Evolutionary conservation across 2,329 filamentous ascomycete species (phyloP), one percentile per base, ranked within the genome.

Genomic region (Penicillium sp.): DNA sequence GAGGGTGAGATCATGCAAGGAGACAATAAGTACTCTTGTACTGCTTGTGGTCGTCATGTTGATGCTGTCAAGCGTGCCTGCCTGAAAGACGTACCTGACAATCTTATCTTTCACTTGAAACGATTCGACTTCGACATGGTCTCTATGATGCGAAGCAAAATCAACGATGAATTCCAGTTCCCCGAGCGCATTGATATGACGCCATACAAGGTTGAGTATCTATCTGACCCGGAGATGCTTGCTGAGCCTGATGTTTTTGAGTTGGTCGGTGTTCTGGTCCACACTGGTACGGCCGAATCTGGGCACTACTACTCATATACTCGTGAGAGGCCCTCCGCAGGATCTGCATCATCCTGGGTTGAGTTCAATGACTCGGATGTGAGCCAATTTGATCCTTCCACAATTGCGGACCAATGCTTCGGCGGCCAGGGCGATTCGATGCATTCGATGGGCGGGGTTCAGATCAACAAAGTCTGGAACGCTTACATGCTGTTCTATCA

Each of bases 401-500:
- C 86, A 22, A 89, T 98, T 76, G 86, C 90, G 58, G 82, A 83
- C 53, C 84, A 88, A 43, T 95, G 93, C 65, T 96, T 92, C 76
- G 90, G 90, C n/a, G 90, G 90, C 1, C 70, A 78, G 4, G 87
- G 89, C 57, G 82, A 82, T 56, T 78, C 82, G 9, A 77, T 57
- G 66, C 81, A 60, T 77, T 80, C 67, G 74, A 78, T 65, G 76
- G 78, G 58, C 19, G 69, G 72, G 29, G 71, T 80, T 19, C 64
- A 79, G 0, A 86, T 82, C 62, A 84, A 87, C 66, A 93, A 93
- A 74, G 83, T 84, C 4, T 79, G 88, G 79, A 98, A 91, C 71
- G 95, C 93, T 13, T 99, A 99, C 74, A 98, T 99, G 90, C 82
- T 99, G 9, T 98, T 99, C 74, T 99, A 99, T 72, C 90, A 97